Evolutionary conservation across 495 filamentous ascomycete species (phyloP).

Genomic region (Lindgomyces ingoldianus): DNA sequence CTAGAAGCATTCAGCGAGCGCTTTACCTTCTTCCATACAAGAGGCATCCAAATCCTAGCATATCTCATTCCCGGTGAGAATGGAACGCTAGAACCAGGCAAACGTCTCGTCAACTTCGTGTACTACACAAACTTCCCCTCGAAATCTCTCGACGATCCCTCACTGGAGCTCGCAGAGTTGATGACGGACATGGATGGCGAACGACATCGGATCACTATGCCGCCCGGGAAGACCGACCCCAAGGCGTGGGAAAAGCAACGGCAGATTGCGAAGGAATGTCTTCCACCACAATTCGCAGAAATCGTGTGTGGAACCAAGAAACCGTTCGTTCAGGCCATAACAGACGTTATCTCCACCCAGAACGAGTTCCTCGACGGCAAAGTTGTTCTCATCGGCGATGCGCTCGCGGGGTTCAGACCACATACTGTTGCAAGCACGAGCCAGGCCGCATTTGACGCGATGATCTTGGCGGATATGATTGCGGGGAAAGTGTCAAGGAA

Average conservation of each 20-base stretch:
- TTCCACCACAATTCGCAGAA: conserved; percentile 58
- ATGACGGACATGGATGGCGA: conserved; percentile 56
- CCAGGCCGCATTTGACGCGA: conserved; percentile 54
- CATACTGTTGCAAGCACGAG: conserved; percentile 56
- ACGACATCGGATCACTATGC: conserved; percentile 52
- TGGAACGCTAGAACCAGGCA: conserved; percentile 47
- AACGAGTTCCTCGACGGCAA: conserved; percentile 53
- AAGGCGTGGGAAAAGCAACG: conserved; percentile 51
- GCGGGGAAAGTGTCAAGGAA: conserved; percentile 19
- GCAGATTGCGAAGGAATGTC: conserved; percentile 44
- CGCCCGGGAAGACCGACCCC: conserved; percentile 50
- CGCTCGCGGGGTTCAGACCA: conserved; percentile 57
- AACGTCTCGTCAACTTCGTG: conserved; percentile 57
- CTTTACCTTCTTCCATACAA: conserved; percentile 31
- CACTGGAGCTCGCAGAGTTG: conserved; percentile 51
- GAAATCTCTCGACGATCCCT: conserved; percentile 35
- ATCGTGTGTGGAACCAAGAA: conserved; percentile 50
- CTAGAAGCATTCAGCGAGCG: conserved; percentile 37
- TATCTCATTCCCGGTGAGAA: conserved; percentile 49
- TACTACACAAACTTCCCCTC: conserved; percentile 59
- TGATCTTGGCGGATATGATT: conserved; percentile 42
- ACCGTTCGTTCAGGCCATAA: conserved; percentile 60
- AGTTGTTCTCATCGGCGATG: conserved; percentile 59
- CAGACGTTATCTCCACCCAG: conserved; percentile 52
- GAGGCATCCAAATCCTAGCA: conserved; percentile 56